phyloP scores from a whole-genome alignment of 129 eudicot species.

The Chrysanthemum lavandulifolium region DNA sequence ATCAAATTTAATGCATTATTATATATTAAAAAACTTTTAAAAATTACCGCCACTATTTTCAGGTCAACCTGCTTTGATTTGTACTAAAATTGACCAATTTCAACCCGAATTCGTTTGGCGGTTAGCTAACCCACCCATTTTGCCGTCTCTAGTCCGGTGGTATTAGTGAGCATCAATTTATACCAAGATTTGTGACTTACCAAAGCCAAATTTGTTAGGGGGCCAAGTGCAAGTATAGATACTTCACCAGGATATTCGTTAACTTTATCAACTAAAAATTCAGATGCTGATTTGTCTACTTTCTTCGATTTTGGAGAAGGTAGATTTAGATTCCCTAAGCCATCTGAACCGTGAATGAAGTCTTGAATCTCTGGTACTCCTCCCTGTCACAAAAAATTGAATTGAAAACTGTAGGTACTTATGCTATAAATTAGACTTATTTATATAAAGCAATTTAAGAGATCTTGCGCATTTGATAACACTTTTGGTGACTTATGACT shows the following conservation, averaged over 20 bases:
- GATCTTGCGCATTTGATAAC: neutral
- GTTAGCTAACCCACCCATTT: neutral
- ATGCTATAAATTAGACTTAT: neutral
- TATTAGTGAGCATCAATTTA: too few relatives aligned
- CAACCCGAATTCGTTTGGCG: neutral
- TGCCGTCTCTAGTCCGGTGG: neutral
- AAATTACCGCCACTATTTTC: neutral
- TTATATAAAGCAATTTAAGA: neutral
- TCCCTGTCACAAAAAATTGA: conserved; percentile 41
- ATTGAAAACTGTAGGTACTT: neutral
- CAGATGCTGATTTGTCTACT: conserved; percentile 64
- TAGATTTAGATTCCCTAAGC: conserved; percentile 55
- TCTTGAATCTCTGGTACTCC: conserved; percentile 50
- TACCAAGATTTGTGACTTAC: conserved; percentile 30
- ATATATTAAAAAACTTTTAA: neutral
- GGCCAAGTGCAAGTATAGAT: conserved; percentile 88
- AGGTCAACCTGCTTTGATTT: neutral
- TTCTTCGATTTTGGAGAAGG: conserved; percentile 65
- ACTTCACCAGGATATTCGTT: conserved; percentile 81
- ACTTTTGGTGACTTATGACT: neutral
- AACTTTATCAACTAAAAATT: conserved; percentile 81
- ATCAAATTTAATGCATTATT: neutral
- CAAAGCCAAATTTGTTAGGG: conserved; percentile 83
- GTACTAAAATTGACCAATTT: neutral
- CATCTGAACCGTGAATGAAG: conserved; percentile 68